A percentile compares a stretch with the other conserved stretches of the same genome.
These are phyloP conservation scores for Mentha longifolia DNA, from an alignment of 257 asterid genomes.

Conservation along the genomic window DNA sequence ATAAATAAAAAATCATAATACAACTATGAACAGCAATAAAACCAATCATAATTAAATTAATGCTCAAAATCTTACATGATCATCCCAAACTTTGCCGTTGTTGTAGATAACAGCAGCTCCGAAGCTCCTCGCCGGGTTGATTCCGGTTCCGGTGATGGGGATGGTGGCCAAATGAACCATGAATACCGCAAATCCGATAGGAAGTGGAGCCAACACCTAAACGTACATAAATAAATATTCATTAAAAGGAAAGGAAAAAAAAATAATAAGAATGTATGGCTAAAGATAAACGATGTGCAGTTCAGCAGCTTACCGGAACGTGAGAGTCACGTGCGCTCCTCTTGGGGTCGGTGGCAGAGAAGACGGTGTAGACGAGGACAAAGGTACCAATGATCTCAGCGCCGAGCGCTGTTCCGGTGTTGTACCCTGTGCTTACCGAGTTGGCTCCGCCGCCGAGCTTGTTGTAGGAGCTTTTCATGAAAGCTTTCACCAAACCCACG, in stretches of 20 bases:
- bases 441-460: slow-evolving; percentile 72
- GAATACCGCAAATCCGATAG: slow-evolving; percentile 87
- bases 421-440: slow-evolving; percentile 55
- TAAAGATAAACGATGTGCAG: too few species aligned
- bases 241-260: not conserved
- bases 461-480: slow-evolving; percentile 67
- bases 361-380: slow-evolving; percentile 84
- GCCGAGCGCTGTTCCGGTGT: slow-evolving; percentile 71
- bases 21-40: not conserved
- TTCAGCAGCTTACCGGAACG: slow-evolving; percentile 58
- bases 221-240: slow-evolving; percentile 36
- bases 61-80: slow-evolving; percentile 51
- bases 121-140: slow-evolving; percentile 88
- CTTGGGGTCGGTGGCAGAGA: slow-evolving; percentile 92
- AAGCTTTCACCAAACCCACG: slow-evolving; percentile 78
- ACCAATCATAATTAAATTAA: not conserved
- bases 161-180: slow-evolving; percentile 96
- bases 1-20: not conserved
- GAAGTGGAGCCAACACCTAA: slow-evolving; percentile 96
- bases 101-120: slow-evolving; percentile 87
- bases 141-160: slow-evolving; percentile 89
- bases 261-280: not conserved
- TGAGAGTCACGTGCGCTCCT: slow-evolving; percentile 91
- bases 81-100: slow-evolving; percentile 69
- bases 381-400: slow-evolving; percentile 89